These are phyloP conservation scores for Acanthamoeba castellanii DNA, from an alignment of 208 protist species.

Conservation along the genomic window DNA sequence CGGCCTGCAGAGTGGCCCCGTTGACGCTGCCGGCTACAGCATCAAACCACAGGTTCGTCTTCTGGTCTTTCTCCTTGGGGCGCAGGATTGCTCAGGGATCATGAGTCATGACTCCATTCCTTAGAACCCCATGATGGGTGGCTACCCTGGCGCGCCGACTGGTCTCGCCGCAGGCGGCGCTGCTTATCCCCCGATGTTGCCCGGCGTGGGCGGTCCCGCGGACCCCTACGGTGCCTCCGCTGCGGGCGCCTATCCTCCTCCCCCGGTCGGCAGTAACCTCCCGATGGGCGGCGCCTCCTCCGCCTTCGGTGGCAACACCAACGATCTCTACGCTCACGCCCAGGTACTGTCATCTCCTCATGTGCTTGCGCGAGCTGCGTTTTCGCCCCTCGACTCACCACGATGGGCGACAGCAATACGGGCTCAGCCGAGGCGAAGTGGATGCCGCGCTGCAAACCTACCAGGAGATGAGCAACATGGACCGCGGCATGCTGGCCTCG, in stretches of 20 bases:
- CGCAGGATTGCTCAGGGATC: background rate
- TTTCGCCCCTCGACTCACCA: background rate
- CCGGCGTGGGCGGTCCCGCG: background rate
- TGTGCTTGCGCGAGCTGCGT: background rate
- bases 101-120: background rate
- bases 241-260: background rate
- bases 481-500: background rate
- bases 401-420: background rate
- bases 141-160: background rate
- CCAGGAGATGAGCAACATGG: conserved; percentile 33
- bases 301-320: background rate
- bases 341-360: background rate
- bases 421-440: background rate
- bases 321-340: background rate
- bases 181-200: background rate
- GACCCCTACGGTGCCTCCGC: background rate
- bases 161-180: background rate
- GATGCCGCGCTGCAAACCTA: background rate
- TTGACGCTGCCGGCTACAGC: background rate
- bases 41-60: conserved; percentile 11
- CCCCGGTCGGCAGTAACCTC: background rate
- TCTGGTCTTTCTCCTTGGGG: background rate
- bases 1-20: background rate
- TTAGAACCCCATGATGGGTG: background rate
- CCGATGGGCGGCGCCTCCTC: background rate